phyloP scores from a whole-genome alignment of 805 yeast genomes.

The Metschnikowia drakensbergensis region DNA sequence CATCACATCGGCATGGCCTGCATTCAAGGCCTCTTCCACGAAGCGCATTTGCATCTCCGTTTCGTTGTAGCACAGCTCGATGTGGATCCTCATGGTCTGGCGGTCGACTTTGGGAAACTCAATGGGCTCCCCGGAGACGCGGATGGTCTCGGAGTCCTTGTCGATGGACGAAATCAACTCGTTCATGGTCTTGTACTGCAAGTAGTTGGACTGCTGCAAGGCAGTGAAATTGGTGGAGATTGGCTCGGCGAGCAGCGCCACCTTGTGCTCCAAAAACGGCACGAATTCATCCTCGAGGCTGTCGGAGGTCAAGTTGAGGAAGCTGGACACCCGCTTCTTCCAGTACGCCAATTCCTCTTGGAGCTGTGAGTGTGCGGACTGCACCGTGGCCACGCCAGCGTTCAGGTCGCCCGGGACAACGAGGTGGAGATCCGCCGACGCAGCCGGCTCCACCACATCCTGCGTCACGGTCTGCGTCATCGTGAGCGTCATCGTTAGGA shows the following conservation, averaged over 20 bases:
- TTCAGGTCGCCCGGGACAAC: too few species aligned
- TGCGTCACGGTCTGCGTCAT: conserved; percentile 10
- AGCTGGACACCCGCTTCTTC: conserved; percentile 31
- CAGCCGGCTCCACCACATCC: too few species aligned
- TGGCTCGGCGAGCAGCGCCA: conserved; percentile 24
- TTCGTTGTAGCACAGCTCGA: conserved; percentile 22
- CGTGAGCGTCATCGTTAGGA: conserved; percentile 1
- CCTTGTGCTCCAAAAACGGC: conserved; percentile 22
- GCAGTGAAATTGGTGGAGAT: conserved; percentile 25
- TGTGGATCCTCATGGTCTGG: conserved; percentile 36
- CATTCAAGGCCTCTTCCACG: conserved; percentile 26
- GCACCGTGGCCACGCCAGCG: not conserved
- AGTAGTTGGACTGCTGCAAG: conserved; percentile 28
- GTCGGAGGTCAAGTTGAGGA: conserved; percentile 31
- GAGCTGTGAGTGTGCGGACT: conserved; percentile 9
- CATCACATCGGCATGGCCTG: conserved; percentile 26
- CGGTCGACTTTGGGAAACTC: conserved; percentile 21
- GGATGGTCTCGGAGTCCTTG: conserved; percentile 32
- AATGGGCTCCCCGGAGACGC: conserved; percentile 16
- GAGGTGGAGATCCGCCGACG: too few species aligned
- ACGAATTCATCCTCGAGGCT: conserved; percentile 32
- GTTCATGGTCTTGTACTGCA: conserved; percentile 29
- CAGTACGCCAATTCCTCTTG: conserved; percentile 32
- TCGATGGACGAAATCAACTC: conserved; percentile 28
- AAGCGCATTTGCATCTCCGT: conserved; percentile 20